Base-by-base conservation (phyloP, 305 asterid genomes). In the Fraxinus albicans region DNA sequence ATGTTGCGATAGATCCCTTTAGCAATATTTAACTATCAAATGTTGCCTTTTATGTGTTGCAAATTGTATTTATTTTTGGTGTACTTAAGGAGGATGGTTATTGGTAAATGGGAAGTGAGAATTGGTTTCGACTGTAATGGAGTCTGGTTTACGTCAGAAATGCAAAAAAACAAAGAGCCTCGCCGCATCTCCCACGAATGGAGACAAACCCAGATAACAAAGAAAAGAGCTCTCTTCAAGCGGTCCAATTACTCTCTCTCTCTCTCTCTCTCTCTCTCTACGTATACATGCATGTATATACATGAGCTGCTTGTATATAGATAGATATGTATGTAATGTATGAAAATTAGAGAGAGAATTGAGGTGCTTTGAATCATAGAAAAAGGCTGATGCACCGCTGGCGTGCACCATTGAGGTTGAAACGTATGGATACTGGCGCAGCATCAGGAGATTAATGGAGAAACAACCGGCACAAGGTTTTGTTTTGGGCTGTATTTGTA, bases 381-480 rank as follows among this genome's bases (percentile, higher is more conserved):
- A 36, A 78, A 80, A 83, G 79, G 81, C 84, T 79, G 88, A 78
- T 40, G 79, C 92, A 87, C 93, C 96, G 96, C 86, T 85, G 27
- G 75, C 12, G 50, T 76, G 50, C 40, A 82, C 96, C 98, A 92
- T 80, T 91, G 86, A 88, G 84, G 85, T 82, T 80, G 55, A 86
- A 84, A 87, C 96, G 93, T 86, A 89, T 89, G 97, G 91, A 82
- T 76, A 81, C 36, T 79, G 89, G 92, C 93, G 90, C 88, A 91
- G 85, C 86, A 86, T 86, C 86, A 91, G 94, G 94, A 77, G 91
- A 79, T 76, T 33, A 84, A 86, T 79, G 85, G 86, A 87, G 90
- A 88, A 88, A 90, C 84, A 72, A 84, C 78, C 88, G 89, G 97
- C 94, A 88, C 93, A 31, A 80, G 87, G 89, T 85, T 85, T 82